Conservation (phyloP, 176 grass and related monocot genomes). For the Aegilops sharonensis region DNA sequence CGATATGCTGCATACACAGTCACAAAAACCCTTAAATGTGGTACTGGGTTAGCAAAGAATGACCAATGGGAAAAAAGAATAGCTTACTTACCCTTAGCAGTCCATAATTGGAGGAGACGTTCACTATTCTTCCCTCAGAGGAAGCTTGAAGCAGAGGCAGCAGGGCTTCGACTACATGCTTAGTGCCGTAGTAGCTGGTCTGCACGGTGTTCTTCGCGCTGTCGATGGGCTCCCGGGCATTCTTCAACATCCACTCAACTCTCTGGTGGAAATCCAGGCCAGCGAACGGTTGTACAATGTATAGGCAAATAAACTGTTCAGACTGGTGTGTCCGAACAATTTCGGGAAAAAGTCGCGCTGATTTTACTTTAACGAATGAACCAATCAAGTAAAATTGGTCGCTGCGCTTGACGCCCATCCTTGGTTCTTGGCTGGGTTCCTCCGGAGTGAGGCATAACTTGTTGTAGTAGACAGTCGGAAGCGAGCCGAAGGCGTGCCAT, state of each 20-base stretch:
- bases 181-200: not conserved
- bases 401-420: too few species aligned
- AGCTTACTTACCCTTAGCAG: not conserved
- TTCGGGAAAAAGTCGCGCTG: not conserved
- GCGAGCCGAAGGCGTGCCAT: too few species aligned
- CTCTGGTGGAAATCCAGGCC: not conserved
- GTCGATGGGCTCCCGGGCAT: not conserved
- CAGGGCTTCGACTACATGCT: not conserved
- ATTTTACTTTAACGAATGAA: too few species aligned
- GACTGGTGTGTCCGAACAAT: not conserved
- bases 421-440: too few species aligned
- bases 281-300: not conserved
- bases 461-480: too few species aligned
- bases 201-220: not conserved
- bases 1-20: conserved; percentile 19
- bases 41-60: not conserved
- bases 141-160: not conserved
- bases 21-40: not conserved
- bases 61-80: not conserved
- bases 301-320: not conserved
- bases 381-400: too few species aligned
- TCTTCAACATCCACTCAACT: not conserved
- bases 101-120: not conserved
- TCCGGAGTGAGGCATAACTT: too few species aligned
- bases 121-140: not conserved